Evolutionary conservation across 495 filamentous ascomycete genomes (phyloP).

Genomic region (Cercophora newfieldiana): DNA sequence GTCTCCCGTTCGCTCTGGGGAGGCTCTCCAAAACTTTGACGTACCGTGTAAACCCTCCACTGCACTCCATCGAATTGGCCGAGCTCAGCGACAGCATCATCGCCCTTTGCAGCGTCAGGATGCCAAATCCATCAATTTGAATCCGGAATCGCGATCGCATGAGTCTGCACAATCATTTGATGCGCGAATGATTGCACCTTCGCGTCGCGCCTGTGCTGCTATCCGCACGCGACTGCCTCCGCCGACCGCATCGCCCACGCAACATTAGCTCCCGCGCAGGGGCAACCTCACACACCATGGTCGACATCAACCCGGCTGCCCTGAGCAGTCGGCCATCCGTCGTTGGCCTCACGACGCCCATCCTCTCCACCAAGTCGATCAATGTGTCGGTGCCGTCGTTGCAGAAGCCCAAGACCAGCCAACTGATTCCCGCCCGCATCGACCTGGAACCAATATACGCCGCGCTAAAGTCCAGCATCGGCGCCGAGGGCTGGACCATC

Average conservation of each 20-base stretch:
- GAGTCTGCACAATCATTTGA: conserved; percentile 28
- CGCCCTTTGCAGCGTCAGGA: conserved; percentile 31
- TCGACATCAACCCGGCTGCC: conserved; percentile 81
- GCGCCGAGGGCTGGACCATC: conserved; percentile 76
- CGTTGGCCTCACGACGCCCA: conserved; percentile 62
- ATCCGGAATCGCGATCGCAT: conserved; percentile 41
- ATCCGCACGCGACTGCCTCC: conserved; percentile 43
- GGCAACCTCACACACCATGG: conserved; percentile 52
- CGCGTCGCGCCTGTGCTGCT: conserved; percentile 46
- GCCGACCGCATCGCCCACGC: conserved; percentile 8
- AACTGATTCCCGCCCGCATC: conserved; percentile 69
- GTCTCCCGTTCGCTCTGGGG: conserved; percentile 7
- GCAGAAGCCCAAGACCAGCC: conserved; percentile 66
- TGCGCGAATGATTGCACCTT: conserved; percentile 39
- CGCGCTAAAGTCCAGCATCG: conserved; percentile 74
- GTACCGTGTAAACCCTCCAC: conserved; percentile 22
- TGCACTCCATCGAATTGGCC: conserved; percentile 15
- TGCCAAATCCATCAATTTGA: conserved; percentile 43
- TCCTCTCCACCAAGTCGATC: conserved; percentile 61
- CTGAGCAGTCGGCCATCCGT: conserved; percentile 63
- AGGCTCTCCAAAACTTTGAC: conserved; percentile 30
- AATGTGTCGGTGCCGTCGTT: conserved; percentile 56
- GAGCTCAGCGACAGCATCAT: conserved; percentile 26
- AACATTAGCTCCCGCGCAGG: conserved; percentile 4
- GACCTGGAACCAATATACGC: conserved; percentile 90